phyloP scores from a whole-genome alignment of 805 yeast genomes.

The Monosporozyma siamensis region DNA sequence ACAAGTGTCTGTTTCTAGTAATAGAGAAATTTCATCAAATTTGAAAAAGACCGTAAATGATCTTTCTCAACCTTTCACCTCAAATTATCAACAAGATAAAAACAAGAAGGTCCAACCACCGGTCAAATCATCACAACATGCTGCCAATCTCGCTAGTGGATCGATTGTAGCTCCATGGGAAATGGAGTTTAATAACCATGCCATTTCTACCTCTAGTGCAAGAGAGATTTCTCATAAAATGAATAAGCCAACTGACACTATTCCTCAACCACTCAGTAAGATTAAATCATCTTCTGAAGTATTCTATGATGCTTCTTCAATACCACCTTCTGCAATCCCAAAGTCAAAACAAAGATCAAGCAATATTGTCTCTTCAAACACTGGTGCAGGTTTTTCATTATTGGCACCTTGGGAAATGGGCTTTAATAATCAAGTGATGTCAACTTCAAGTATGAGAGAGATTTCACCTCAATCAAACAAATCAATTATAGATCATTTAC shows the following conservation, averaged over 20 bases:
- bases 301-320: neutral
- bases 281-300: neutral
- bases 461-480: neutral
- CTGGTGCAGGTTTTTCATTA: neutral
- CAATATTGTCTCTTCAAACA: neutral
- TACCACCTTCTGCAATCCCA: no score
- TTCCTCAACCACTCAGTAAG: neutral
- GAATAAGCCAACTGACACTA: neutral
- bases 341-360: no score
- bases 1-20: slow-evolving; percentile 1
- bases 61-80: neutral
- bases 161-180: neutral
- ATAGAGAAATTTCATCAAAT: slow-evolving; percentile 3
- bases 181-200: neutral
- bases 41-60: neutral
- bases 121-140: no score
- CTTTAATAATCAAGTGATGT: neutral
- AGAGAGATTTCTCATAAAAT: neutral
- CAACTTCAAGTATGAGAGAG: neutral
- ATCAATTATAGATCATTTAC: neutral
- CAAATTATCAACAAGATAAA: neutral
- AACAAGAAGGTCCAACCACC: no score
- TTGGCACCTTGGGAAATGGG: neutral
- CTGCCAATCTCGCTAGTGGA: no score
- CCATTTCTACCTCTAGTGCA: neutral